phyloP scores from a whole-genome alignment of 208 protist species.

The Trypanosoma melophagium region DNA sequence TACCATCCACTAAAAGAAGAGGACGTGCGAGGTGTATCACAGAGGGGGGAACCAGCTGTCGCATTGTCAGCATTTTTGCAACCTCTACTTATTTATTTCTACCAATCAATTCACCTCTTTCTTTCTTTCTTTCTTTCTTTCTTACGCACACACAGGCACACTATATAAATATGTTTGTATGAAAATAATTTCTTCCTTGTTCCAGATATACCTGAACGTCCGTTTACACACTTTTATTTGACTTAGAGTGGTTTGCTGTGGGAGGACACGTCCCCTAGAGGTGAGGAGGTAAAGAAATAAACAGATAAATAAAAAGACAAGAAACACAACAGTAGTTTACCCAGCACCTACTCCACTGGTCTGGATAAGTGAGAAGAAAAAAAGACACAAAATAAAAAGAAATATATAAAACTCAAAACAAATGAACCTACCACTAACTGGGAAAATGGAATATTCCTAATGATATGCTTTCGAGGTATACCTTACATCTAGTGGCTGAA shows the following conservation, averaged over 20 bases:
- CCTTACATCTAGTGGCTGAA: no score
- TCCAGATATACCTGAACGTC: no score
- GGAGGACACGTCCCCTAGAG: not conserved
- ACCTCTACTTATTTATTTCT: not conserved
- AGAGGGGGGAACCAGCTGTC: constrained; percentile 26
- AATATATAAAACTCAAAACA: not conserved
- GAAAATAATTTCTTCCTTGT: no score
- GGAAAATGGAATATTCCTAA: no score
- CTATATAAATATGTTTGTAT: no score
- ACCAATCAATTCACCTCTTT: not conserved
- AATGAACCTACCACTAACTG: no score
- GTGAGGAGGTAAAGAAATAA: not conserved
- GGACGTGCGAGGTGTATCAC: constrained; percentile 29
- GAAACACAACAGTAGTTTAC: not conserved
- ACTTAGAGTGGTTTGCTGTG: no score
- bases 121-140: not conserved
- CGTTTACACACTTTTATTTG: no score
- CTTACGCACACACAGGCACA: not conserved
- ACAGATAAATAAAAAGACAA: not conserved
- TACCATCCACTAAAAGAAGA: constrained; percentile 35
- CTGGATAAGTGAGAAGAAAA: constrained; percentile 15
- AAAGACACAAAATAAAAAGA: constrained; percentile 2
- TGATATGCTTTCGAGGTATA: not conserved
- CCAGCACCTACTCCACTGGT: not conserved
- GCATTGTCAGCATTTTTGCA: constrained; percentile 27